Evolutionary conservation across 495 filamentous ascomycete species (phyloP).

Genomic region (Chaetomidium leptoderma): DNA sequence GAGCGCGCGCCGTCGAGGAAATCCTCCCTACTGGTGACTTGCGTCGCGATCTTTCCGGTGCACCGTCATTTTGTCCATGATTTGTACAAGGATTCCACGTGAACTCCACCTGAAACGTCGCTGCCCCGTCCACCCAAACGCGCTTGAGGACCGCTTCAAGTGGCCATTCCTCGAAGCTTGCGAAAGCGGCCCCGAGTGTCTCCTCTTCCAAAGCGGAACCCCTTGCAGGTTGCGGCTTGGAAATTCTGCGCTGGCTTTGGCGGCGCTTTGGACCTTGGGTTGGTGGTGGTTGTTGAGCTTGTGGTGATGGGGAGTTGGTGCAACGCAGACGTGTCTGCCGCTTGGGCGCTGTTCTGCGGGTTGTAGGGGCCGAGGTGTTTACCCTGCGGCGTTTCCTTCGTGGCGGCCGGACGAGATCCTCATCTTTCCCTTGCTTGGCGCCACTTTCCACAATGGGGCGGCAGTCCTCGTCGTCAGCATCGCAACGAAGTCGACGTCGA

Average conservation of each 20-base stretch:
- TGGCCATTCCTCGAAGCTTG: slow-evolving; percentile 13
- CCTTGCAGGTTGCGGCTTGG: slow-evolving; percentile 1
- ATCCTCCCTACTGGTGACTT: slow-evolving; percentile 19
- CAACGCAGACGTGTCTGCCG: slow-evolving; percentile 16
- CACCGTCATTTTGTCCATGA: slow-evolving; percentile 12
- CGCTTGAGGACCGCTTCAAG: slow-evolving; percentile 4
- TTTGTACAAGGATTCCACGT: slow-evolving; percentile 15
- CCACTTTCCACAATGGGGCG: slow-evolving; percentile 13
- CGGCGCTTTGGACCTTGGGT: slow-evolving; percentile 8
- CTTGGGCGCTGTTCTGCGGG: slow-evolving; percentile 14
- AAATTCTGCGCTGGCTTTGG: slow-evolving; percentile 7
- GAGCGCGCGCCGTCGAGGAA: slow-evolving; percentile 18
- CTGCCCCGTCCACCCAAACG: background rate
- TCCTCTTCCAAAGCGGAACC: slow-evolving; percentile 13
- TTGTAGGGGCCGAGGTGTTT: slow-evolving; percentile 15
- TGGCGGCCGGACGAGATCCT: slow-evolving; percentile 10
- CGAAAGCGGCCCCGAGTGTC: slow-evolving; percentile 7
- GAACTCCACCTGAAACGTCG: slow-evolving; percentile 2
- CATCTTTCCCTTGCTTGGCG: slow-evolving; percentile 13
- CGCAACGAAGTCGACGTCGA: slow-evolving; percentile 11
- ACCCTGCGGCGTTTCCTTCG: slow-evolving; percentile 11
- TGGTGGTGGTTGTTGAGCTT: slow-evolving; percentile 6
- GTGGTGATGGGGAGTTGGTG: slow-evolving; percentile 14
- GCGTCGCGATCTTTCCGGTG: slow-evolving; percentile 12
- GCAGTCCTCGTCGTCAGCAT: slow-evolving; percentile 14